These are phyloP conservation scores for Lithospermum erythrorhizon DNA, from an alignment of 257 asterid genomes.

Conservation along the genomic window DNA sequence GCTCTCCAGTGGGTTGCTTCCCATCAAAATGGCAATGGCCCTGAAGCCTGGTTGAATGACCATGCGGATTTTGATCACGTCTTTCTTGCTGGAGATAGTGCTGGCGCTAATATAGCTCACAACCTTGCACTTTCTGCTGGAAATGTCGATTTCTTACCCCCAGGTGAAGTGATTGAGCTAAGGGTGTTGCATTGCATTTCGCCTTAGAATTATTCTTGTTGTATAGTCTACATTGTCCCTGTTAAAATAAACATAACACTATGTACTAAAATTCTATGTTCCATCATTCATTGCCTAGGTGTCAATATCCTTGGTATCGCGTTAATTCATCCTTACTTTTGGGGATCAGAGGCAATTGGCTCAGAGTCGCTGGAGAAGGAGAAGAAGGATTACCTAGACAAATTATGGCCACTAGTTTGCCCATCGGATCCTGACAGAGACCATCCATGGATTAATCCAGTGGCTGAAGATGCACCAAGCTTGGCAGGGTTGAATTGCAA, in stretches of 20 bases:
- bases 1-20: slow-evolving; percentile 11
- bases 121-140: slow-evolving; percentile 29
- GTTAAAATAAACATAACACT: no score
- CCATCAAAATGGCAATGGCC: slow-evolving; percentile 20
- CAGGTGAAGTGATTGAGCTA: no score
- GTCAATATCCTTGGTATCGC: slow-evolving; percentile 22
- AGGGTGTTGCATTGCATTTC: no score
- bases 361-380: slow-evolving; percentile 12
- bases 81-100: slow-evolving; percentile 30
- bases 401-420: slow-evolving; percentile 16
- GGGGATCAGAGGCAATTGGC: slow-evolving; percentile 25
- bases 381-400: slow-evolving; percentile 10
- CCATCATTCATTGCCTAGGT: slow-evolving; percentile 3
- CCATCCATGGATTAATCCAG: no score
- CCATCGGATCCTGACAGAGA: slow-evolving; percentile 14
- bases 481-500: slow-evolving; percentile 21
- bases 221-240: no score
- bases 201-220: no score
- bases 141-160: slow-evolving; percentile 10
- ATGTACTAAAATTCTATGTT: no score
- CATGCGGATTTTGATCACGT: slow-evolving; percentile 23
- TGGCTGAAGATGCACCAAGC: slow-evolving; percentile 11
- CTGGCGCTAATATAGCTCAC: slow-evolving; percentile 34
- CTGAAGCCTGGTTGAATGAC: slow-evolving; percentile 21
- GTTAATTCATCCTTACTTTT: slow-evolving; percentile 21